Evolutionary conservation across 108 stramenopile species (phyloP), one percentile per base, ranked within the genome.

Genomic region (Mediolabrus comicus): DNA sequence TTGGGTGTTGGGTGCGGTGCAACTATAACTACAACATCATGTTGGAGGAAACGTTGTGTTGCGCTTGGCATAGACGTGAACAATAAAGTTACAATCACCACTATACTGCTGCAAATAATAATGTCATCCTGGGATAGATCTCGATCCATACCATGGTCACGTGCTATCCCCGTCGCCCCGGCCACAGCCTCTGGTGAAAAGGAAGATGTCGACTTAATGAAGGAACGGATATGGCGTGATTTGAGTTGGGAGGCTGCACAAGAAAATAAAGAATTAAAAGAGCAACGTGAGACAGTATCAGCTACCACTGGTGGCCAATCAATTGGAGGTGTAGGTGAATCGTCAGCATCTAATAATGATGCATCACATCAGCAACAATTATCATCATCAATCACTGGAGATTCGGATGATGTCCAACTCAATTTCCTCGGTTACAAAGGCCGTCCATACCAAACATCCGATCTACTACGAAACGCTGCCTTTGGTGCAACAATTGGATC

Each of bases 71-170:
- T n/a, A n/a, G n/a, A n/a, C n/a, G n/a, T n/a, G n/a, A n/a, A n/a
- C n/a, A n/a, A n/a, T n/a, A n/a, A 33, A 33, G 7, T 33, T 33
- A 10, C 36, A 10, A 13, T 6, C 14, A 17, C 46, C 22, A 8
- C 46, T 17, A 43, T n/a, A 49, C 16, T 17, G 6, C 41, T 43
- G 41, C 3, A 38, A 6, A 38, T 38, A 6, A 19, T 13, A 2
- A 43, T 92, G 91, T 89, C 91, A 53, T 90, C 90, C 25, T 94
- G 92, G 92, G 92, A 94, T 59, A 72, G 90, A 71, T 84, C 83
- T 28, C 85, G 92, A 11, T 78, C 53, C 16, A 84, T 94, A 51
- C 92, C 92, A 10, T 94, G 92, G 92, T 83, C 86, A 13, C 67
- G 74, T 35, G 77, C 64, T 63, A 68, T 69, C 17, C 75, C 60